These are phyloP conservation scores for Setaria viridis DNA, from an alignment of 202 grass and related monocot genomes.

Conservation along the genomic window DNA sequence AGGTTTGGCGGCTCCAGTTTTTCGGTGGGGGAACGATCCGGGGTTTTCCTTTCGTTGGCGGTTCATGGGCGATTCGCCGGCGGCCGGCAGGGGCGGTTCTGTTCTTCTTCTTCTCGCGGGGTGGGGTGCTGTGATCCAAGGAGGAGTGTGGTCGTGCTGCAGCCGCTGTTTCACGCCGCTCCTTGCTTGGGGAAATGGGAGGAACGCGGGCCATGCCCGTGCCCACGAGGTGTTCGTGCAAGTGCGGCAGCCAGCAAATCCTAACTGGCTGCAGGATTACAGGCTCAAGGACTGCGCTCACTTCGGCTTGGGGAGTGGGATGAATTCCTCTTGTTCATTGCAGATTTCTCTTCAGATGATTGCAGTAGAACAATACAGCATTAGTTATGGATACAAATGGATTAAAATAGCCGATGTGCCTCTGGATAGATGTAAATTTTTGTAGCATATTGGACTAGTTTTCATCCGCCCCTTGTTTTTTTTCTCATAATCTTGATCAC, in stretches of 20 bases:
- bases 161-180: neutral
- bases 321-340: neutral
- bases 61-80: neutral
- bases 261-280: neutral
- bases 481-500: neutral
- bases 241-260: neutral
- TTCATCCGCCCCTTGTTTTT: neutral
- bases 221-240: slow-evolving; percentile 9
- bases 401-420: neutral
- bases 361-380: neutral
- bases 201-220: neutral
- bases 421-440: neutral
- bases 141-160: neutral
- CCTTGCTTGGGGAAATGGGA: neutral
- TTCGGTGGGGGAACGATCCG: neutral
- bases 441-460: slow-evolving; percentile 11
- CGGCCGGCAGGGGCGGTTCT: neutral
- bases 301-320: neutral
- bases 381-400: neutral
- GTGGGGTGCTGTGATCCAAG: neutral
- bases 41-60: neutral
- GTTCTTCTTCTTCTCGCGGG: neutral
- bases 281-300: neutral
- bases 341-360: neutral
- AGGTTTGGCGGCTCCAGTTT: neutral